Base-by-base conservation (phyloP, 176 grass and related monocot species). In the Oryza officinalis region DNA sequence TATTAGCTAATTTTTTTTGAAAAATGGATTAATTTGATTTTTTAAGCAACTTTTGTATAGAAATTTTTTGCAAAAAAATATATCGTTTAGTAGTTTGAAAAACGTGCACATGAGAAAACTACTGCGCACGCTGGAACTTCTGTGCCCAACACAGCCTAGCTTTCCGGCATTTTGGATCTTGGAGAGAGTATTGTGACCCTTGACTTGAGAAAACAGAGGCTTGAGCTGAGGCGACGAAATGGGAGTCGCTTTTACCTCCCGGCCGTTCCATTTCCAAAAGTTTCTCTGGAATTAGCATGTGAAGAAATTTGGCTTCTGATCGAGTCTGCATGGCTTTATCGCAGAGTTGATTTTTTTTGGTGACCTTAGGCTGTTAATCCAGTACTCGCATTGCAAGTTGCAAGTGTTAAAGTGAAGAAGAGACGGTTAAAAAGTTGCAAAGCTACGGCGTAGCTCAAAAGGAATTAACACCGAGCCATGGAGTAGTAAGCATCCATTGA, bases 141-240 rank as follows among this genome's bases (percentile, higher is more conserved):
- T n/a, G n/a, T n/a, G n/a, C n/a, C n/a, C n/a, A n/a, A n/a, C n/a
- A n/a, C n/a, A n/a, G n/a, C n/a, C n/a, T 67, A 59, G 45, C 72
- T 82, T 90, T 90, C 74, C 83, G 59, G 57, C 83, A 86, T 60
- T 73, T 66, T 49, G 20, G 66, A 81, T 85, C 45, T 76, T 18
- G 11, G 33, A 61, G 57, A 25, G 57, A 61, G n/a, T 61, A 61
- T 25, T 50, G 33, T 14, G 78, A 72, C 72, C 72, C 73, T 77
- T 77, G 0, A 22, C 41, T 73, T 82, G 82, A 78, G 32, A 76
- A 35, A 17, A 6, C 13, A 25, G 8, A 22, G 65, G 31, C 31
- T 43, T 50, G 43, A 27, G 25, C 33, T 50, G 43, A 27, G 25
- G 77, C 65, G 23, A 81, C 27, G 32, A 44, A 10, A 78, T 32